Percentiles rank a stretch among this genome's conserved stretches.
phyloP scores from a whole-genome alignment of 169 alveolate genomes.

The Plasmodium ovale region DNA sequence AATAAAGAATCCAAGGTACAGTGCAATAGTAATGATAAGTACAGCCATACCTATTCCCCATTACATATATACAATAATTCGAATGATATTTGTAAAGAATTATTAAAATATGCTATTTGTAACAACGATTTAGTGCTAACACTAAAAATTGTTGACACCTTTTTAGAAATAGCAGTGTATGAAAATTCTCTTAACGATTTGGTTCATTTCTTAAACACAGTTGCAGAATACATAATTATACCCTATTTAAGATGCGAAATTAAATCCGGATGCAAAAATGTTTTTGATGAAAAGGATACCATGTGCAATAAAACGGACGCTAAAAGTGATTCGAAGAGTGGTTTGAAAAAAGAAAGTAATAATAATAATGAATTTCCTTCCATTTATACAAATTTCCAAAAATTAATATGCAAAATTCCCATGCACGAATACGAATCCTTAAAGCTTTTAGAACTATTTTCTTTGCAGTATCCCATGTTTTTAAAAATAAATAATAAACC shows the following conservation, averaged over 20 bases:
- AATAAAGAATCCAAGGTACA: slow-evolving; percentile 15
- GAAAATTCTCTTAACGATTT: slow-evolving; percentile 63
- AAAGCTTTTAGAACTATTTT: slow-evolving; percentile 64
- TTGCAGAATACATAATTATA: slow-evolving; percentile 72
- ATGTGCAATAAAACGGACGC: slow-evolving; percentile 6
- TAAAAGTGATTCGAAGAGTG: not conserved
- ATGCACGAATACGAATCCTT: slow-evolving; percentile 74
- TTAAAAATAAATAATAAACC: slow-evolving; percentile 68
- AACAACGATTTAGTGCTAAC: slow-evolving; percentile 61
- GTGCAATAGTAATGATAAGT: not conserved
- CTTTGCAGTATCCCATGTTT: slow-evolving; percentile 75
- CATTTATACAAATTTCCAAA: slow-evolving; percentile 31
- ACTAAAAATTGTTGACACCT: slow-evolving; percentile 52
- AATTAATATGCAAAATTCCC: slow-evolving; percentile 61
- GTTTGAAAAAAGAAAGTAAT: not conserved
- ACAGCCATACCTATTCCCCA: slow-evolving; percentile 26
- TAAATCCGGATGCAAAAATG: not conserved
- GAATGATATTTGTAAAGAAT: slow-evolving; percentile 47
- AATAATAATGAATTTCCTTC: slow-evolving; percentile 1
- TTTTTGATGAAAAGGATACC: not conserved
- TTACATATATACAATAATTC: slow-evolving; percentile 49
- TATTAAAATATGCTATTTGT: slow-evolving; percentile 67
- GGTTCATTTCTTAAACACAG: slow-evolving; percentile 59
- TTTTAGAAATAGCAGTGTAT: slow-evolving; percentile 57
- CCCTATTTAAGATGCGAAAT: slow-evolving; percentile 68